Evolutionary conservation across 805 yeast species (phyloP).

Genomic region (Maudiozyma barnettii): DNA sequence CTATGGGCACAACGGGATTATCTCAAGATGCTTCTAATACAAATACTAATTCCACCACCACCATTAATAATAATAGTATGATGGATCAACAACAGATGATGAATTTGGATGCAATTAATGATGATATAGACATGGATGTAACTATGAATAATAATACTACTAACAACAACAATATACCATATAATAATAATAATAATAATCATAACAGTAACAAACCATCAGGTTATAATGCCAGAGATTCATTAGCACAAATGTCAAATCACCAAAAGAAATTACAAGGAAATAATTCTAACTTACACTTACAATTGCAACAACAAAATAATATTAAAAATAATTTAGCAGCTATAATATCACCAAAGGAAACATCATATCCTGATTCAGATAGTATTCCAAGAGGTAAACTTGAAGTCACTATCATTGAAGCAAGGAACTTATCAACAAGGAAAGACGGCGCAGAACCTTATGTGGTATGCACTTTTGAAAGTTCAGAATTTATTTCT

Average conservation of each 20-base stretch:
- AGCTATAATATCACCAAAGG: not conserved
- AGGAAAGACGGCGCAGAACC: conserved; percentile 56
- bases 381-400: conserved; percentile 61
- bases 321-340: not conserved
- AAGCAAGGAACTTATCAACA: conserved; percentile 62
- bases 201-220: not conserved
- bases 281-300: conserved; percentile 1
- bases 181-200: conserved; percentile 8
- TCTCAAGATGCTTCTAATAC: not conserved
- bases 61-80: conserved; percentile 15
- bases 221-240: conserved; percentile 5
- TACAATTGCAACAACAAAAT: conserved; percentile 1
- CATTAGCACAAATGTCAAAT: conserved; percentile 6
- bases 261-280: not conserved
- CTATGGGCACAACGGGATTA: conserved; percentile 55
- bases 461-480: conserved; percentile 85
- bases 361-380: conserved; percentile 12
- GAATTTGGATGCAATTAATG: not conserved
- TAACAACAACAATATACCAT: not conserved
- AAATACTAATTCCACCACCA: not conserved
- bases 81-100: not conserved
- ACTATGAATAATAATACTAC: not conserved
- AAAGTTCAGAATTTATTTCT: conserved; percentile 82
- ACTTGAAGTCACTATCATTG: conserved; percentile 67
- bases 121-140: not conserved